Evolutionary conservation across 176 grass and related monocot species (phyloP).

Genomic region (Aechmea fasciata): DNA sequence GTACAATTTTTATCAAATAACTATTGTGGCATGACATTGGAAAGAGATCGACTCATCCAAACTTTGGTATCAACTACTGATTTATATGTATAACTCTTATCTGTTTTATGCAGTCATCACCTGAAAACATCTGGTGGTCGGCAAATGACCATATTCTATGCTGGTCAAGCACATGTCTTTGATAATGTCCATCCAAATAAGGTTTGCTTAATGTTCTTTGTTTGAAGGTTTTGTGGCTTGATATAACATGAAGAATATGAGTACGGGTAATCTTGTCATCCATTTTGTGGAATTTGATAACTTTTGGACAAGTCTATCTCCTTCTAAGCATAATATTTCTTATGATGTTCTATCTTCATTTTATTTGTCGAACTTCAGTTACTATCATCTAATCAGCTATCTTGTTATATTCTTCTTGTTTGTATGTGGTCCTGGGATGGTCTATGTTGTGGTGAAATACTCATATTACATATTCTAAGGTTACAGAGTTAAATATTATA

Average conservation of each 20-base stretch:
- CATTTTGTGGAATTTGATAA: neutral
- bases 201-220: neutral
- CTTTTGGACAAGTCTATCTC: neutral
- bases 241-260: neutral
- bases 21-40: too few species aligned
- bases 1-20: too few species aligned
- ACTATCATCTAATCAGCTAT: neutral
- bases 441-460: too few species aligned
- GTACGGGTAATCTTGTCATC: neutral
- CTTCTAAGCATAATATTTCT: neutral
- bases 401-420: too few species aligned
- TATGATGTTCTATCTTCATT: neutral
- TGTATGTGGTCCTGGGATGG: too few species aligned
- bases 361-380: neutral
- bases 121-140: neutral
- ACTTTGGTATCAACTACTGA: neutral
- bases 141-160: slow-evolving; percentile 23
- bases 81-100: neutral
- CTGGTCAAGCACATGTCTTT: slow-evolving; percentile 26
- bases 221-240: neutral
- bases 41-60: neutral
- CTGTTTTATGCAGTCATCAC: neutral
- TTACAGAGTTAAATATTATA: too few species aligned
- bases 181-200: slow-evolving; percentile 24
- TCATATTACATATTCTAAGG: too few species aligned